Evolutionary conservation across 1,139 yeast genomes (phyloP).

Genomic region (Pichia kudriavzevii): DNA sequence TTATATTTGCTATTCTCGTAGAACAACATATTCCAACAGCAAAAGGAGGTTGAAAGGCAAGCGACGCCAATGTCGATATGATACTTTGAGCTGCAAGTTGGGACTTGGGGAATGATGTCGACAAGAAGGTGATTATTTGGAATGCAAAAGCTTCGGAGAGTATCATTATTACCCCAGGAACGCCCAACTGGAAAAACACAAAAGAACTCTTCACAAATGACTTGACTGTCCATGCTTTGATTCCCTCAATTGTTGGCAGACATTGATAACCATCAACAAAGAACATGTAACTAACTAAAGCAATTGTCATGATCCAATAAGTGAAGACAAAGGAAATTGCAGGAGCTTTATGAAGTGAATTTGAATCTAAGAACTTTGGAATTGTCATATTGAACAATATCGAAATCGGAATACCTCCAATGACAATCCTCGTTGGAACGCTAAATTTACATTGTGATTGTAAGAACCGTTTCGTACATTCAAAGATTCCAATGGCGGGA

Average conservation of each 20-base stretch:
- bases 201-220: constrained; percentile 51
- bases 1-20: constrained; percentile 78
- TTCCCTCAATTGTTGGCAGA: constrained; percentile 10
- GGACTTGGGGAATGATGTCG: constrained; percentile 65
- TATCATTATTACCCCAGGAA: constrained; percentile 80
- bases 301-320: constrained; percentile 54
- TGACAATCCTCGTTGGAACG: constrained; percentile 44
- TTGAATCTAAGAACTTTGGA: constrained; percentile 38
- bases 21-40: constrained; percentile 80
- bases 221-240: constrained; percentile 46
- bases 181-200: constrained; percentile 58
- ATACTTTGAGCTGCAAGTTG: constrained; percentile 87
- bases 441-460: constrained; percentile 50
- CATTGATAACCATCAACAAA: constrained; percentile 62
- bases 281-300: constrained; percentile 44
- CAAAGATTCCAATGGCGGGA: constrained; percentile 47
- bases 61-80: constrained; percentile 70
- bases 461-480: constrained; percentile 45
- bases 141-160: constrained; percentile 84
- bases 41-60: constrained; percentile 80
- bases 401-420: constrained; percentile 42
- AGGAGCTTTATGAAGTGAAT: constrained; percentile 38
- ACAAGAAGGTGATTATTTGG: constrained; percentile 62
- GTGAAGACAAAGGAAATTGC: constrained; percentile 58
- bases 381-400: constrained; percentile 36